Conservation (phyloP, 257 asterid genomes). For the Primulina huaijiensis region DNA sequence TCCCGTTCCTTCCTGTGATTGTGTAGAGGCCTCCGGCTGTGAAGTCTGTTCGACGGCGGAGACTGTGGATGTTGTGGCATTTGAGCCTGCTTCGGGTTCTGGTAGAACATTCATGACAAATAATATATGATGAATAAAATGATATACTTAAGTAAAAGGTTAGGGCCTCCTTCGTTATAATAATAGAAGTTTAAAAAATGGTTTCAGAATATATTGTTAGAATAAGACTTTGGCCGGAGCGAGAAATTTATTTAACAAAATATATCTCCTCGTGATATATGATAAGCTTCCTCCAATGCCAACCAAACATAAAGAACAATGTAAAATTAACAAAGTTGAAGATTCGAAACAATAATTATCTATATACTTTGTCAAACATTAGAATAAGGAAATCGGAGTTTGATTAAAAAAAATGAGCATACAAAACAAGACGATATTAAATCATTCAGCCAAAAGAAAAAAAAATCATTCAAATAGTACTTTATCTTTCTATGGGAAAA, state of each 20-base stretch:
- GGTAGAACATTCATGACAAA: not conserved
- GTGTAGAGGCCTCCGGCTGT: slow-evolving; percentile 28
- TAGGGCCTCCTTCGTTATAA: not conserved
- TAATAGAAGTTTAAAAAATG: too few species aligned
- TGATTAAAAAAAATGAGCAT: slow-evolving; percentile 13
- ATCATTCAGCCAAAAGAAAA: too few species aligned
- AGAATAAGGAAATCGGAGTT: not conserved
- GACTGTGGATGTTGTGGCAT: slow-evolving; percentile 23
- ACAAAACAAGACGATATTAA: slow-evolving; percentile 2
- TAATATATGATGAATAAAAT: not conserved
- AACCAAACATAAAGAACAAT: not conserved
- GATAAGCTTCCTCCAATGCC: not conserved
- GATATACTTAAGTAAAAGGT: not conserved
- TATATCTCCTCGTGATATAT: too few species aligned
- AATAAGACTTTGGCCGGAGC: too few species aligned
- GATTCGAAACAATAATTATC: not conserved
- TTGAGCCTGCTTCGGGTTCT: slow-evolving; percentile 37
- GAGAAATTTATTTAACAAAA: too few species aligned
- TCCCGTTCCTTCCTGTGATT: slow-evolving; percentile 39
- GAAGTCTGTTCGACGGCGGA: slow-evolving; percentile 8
- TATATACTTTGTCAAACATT: not conserved
- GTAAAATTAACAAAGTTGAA: not conserved
- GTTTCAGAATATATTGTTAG: too few species aligned
- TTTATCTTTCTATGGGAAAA: too few species aligned
- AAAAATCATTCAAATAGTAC: too few species aligned